Base-by-base conservation (phyloP, 1,139 yeast genomes). In the Sugiyamaella neomexicana region DNA sequence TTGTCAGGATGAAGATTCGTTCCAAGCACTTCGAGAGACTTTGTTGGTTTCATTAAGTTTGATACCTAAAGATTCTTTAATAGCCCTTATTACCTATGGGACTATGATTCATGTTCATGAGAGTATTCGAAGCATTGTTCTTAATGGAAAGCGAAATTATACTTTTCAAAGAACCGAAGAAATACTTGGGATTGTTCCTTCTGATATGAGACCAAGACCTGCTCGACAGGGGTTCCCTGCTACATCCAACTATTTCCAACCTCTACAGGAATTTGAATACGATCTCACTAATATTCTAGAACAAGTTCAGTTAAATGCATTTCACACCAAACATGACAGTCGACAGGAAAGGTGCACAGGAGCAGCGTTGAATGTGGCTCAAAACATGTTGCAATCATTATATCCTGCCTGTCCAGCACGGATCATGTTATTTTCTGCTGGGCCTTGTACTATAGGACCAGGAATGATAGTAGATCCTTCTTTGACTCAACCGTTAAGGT, bases 401-500 rank as follows among this genome's bases (percentile, higher is more conserved):
- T 75, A 69, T 53, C 74, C 79, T 7, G 73, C 73, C 50, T 73
- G 80, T 9, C 89, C 89, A 0, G 82, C 87, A 0, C 81, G 85
- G 57, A 68, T 85, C 10, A 69, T 85, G 68, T 72, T 82, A 39
- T 85, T 86, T 61, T 65, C 80, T 48, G 91, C 93, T 50, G 98
- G 98, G 56, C 95, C 96, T 42, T 83, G 96, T 68, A 91, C 98
- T 43, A 79, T 85, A 62, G 86, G 84, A 46, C 97, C 97, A 7
- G 98, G 98, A 64, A 73, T 85, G 71, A 87, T 90, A 66, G 97
- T 91, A 40, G 86, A 89, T 39, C 81, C 86, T 31, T 89, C 87
- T 68, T 78, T 90, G 69, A 88, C 86, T 68, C 97, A 90, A 70
- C 96, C 98, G 52, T 84, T 91, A 62, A 83, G 98, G 77, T 90